These are phyloP conservation scores for Aspergillus sparsus DNA, from an alignment of 495 filamentous ascomycete genomes.

Conservation along the genomic window DNA sequence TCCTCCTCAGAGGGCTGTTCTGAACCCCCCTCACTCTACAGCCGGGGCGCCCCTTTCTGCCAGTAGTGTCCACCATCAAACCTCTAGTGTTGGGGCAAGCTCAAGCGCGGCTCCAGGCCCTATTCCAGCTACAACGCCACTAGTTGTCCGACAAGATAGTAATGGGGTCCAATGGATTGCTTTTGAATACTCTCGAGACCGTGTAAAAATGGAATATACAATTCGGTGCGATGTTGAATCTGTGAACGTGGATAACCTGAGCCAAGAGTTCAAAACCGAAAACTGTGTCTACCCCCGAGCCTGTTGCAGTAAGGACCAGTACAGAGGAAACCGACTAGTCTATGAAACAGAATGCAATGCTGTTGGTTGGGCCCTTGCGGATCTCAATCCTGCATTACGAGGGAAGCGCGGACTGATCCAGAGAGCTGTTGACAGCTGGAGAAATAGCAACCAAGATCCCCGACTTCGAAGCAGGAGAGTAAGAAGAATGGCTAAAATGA, in stretches of 20 bases:
- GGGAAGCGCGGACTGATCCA: slow-evolving; percentile 96
- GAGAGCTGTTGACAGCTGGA: slow-evolving; percentile 95
- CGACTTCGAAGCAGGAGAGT: slow-evolving; percentile 87
- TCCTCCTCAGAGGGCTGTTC: slow-evolving; percentile 39
- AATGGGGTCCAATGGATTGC: slow-evolving; percentile 99
- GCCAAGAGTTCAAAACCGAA: slow-evolving; percentile 88
- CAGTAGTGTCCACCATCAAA: slow-evolving; percentile 49
- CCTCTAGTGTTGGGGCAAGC: slow-evolving; percentile 51
- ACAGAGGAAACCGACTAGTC: slow-evolving; percentile 88
- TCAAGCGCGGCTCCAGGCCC: slow-evolving; percentile 96
- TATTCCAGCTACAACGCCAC: slow-evolving; percentile 94
- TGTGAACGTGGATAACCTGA: slow-evolving; percentile 83
- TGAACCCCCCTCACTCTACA: slow-evolving; percentile 44
- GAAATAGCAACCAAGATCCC: slow-evolving; percentile 97
- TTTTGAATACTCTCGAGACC: slow-evolving; percentile 95
- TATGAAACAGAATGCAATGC: slow-evolving; percentile 99
- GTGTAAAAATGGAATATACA: slow-evolving; percentile 99
- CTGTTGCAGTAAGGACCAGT: slow-evolving; percentile 93
- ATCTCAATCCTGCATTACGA: slow-evolving; percentile 84
- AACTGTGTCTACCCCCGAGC: slow-evolving; percentile 98
- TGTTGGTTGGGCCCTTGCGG: slow-evolving; percentile 93
- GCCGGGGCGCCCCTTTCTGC: slow-evolving; percentile 57
- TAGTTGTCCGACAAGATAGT: slow-evolving; percentile 92
- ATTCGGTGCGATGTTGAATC: slow-evolving; percentile 98
- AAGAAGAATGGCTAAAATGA: slow-evolving; percentile 92